Evolutionary conservation across 441 rosid species (phyloP), one percentile per base, ranked within the genome.

Genomic region (Gossypium laxum): DNA sequence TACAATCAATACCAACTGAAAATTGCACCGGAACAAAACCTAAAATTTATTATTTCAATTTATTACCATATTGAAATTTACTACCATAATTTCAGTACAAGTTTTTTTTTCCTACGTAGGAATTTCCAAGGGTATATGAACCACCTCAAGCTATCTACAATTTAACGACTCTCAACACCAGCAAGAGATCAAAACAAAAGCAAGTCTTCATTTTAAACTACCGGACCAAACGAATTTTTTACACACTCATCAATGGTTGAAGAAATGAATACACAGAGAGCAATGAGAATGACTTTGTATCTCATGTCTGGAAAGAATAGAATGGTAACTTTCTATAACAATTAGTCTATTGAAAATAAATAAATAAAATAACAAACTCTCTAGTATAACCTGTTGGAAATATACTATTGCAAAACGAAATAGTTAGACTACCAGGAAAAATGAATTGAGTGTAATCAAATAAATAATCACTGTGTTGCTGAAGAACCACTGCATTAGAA

Each of bases 321-420:
- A 70, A 72, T 30, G 43, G 64, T 79, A 69, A 74, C 60, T 76
- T 26, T 74, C 70, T 71, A 52, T 79, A 82, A 75, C 71, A 82
- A 82, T 72, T 65, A 75, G 77, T 76, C 5, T 30, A 63, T 5
- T 18, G 52, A 70, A 58, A 63, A 72, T 60, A 52, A 75, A 24
- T 51, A 24, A 28, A 14, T 50, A 57, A 58, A 60, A 14, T 2
- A 72, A 50, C 22, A 30, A 48, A 61, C 19, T 34, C 18, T 71
- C 57, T 15, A 64, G 19, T 11, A 43, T 64, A 38, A 32, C 45
- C 34, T 30, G 7, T 30, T 30, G 7, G 0, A 5, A 30, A 30
- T 30, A 30, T 5, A 30, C 1, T 30, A 30, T 30, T 30, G 34
- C 34, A 12, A 71, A 55, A 77, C 63, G 21, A 30, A 30, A 30